These are phyloP conservation scores for Saccharomycopsis crataegensis DNA, from an alignment of 1,139 yeast species.

Conservation along the genomic window DNA sequence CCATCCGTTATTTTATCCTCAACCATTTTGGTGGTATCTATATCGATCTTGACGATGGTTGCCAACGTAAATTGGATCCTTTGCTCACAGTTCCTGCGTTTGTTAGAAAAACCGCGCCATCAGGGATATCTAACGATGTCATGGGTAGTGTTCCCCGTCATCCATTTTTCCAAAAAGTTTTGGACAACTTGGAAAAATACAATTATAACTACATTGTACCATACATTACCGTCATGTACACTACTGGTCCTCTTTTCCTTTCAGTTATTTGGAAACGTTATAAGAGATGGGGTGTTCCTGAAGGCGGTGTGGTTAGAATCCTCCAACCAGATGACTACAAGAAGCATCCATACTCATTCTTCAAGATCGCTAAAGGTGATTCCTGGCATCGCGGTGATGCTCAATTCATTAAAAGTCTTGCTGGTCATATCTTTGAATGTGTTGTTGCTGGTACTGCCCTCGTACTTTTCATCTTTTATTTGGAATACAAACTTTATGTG, in stretches of 20 bases:
- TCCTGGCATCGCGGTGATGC: constrained; percentile 92
- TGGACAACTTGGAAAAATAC: constrained; percentile 56
- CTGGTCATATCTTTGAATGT: constrained; percentile 61
- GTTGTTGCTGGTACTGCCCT: constrained; percentile 60
- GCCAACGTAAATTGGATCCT: constrained; percentile 71
- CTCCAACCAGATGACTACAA: constrained; percentile 69
- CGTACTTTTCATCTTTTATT: constrained; percentile 47
- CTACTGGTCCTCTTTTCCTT: constrained; percentile 86
- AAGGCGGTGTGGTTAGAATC: constrained; percentile 55
- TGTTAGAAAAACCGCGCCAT: constrained; percentile 80
- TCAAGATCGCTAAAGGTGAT: constrained; percentile 68
- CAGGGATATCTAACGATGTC: constrained; percentile 88
- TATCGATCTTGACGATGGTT: constrained; percentile 86
- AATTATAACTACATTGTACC: constrained; percentile 71
- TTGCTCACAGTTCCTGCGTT: constrained; percentile 76
- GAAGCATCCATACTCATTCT: constrained; percentile 49
- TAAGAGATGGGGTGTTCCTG: constrained; percentile 69
- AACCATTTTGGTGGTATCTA: constrained; percentile 85
- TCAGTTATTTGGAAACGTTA: constrained; percentile 85
- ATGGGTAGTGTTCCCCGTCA: constrained; percentile 87
- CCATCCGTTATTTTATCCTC: constrained; percentile 81
- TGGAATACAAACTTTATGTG: constrained; percentile 57
- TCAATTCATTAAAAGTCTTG: constrained; percentile 59
- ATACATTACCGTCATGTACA: constrained; percentile 84
- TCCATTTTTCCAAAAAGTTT: constrained; percentile 71